phyloP scores from a whole-genome alignment of 139 green algal genomes.

The Ulvella scutata region DNA sequence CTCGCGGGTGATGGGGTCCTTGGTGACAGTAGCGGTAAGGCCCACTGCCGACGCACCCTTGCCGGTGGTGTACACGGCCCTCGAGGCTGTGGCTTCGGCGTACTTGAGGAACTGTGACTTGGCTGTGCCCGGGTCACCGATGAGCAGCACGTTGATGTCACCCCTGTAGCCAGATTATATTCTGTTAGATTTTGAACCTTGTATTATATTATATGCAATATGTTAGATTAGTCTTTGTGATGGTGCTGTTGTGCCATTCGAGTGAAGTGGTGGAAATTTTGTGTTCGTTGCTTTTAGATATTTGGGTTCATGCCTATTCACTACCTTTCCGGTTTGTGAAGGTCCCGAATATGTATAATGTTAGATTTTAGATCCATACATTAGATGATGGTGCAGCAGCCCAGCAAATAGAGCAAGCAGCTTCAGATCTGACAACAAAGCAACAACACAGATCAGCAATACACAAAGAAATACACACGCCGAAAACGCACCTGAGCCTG shows the following conservation, averaged over 20 bases:
- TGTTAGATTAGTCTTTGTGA: no score
- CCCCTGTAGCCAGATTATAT: background rate
- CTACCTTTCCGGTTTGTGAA: no score
- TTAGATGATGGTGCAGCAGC: background rate
- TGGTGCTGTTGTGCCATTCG: no score
- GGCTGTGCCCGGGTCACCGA: conserved; percentile 88
- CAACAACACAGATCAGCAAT: background rate
- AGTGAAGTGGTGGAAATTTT: no score
- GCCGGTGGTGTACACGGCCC: conserved; percentile 94
- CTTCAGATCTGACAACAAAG: no score
- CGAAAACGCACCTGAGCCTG: conserved; percentile 15
- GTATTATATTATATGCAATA: no score
- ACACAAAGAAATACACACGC: background rate
- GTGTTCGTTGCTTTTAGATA: no score
- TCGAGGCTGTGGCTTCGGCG: conserved; percentile 77
- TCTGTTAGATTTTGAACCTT: no score
- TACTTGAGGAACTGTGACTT: conserved; percentile 99
- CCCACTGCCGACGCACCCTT: conserved; percentile 94
- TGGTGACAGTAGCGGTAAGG: conserved; percentile 89
- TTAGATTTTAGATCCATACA: no score
- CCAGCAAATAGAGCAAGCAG: no score
- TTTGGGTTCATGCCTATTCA: no score
- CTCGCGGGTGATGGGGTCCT: conserved; percentile 83
- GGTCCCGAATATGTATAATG: no score
- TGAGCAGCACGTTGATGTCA: conserved; percentile 98